Evolutionary conservation across 1,139 yeast genomes (phyloP).

Genomic region (Geotrichum carabidarum): DNA sequence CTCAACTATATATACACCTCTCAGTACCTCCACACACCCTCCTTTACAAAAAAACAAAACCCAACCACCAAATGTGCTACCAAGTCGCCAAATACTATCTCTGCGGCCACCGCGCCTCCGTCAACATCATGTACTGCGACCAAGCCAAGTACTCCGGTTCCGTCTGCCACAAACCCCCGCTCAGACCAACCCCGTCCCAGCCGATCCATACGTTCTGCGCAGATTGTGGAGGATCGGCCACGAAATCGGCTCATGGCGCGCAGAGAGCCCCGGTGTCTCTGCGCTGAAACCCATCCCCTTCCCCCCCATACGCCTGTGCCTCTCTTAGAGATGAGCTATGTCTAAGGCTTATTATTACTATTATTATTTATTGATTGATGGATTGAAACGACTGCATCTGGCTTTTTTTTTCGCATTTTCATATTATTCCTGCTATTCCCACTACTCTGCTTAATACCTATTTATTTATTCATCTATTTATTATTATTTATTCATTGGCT

Average conservation of each 20-base stretch:
- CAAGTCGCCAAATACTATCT: constrained; percentile 16
- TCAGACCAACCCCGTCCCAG: constrained; percentile 16
- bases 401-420: neutral
- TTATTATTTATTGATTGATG: too few species aligned
- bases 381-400: too few species aligned
- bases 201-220: constrained; percentile 14
- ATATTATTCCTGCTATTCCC: neutral
- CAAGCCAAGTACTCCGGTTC: constrained; percentile 16
- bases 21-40: neutral
- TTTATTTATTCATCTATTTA: neutral
- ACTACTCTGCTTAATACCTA: too few species aligned
- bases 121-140: constrained; percentile 18
- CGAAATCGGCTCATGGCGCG: too few species aligned
- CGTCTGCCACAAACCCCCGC: constrained; percentile 17
- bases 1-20: neutral
- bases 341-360: too few species aligned
- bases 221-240: neutral
- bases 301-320: too few species aligned
- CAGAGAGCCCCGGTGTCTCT: too few species aligned
- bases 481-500: neutral
- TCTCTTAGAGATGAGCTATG: too few species aligned
- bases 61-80: constrained; percentile 14
- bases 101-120: constrained; percentile 19
- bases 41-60: neutral
- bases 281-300: too few species aligned